Evolutionary conservation across 495 filamentous ascomycete species (phyloP), one percentile per base, ranked within the genome.

Genomic region (Penicillium paradoxum): DNA sequence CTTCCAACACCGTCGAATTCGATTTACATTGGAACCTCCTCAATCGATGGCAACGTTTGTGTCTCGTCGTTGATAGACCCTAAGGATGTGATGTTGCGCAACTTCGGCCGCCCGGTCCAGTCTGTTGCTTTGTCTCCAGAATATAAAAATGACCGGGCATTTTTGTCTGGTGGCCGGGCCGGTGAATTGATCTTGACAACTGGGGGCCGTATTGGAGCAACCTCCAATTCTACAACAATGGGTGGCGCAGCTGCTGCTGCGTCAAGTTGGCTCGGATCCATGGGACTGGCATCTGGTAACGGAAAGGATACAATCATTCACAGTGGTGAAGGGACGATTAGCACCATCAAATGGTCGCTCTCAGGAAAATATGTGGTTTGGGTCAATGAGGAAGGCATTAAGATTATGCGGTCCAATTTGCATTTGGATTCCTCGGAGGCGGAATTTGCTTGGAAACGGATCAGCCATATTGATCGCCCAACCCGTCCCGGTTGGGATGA

Each of bases 381-480:
- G 93, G 77, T 93, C 19, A 97, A 96, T 59, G 93, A 98, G 68
- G 85, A 92, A 59, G 93, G 93, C 1, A 91, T 96, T 62, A 96
- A 96, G 67, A 90, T 98, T 43, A 97, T 98, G 93, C 80, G 93
- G 39, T 89, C 88, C 4, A 91, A 91, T 62, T 67, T 96, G 21
- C 81, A 90, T 49, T 77, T 97, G 4, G 89, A 93, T 14, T 83
- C 76, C 32, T 79, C 79, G 6, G 88, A 95, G 54, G 68, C 77
- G 2, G 92, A 96, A 14, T 82, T 85, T 56, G 88, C 91, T 18
- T 98, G 93, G 93, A 97, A 93, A 66, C 81, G 93, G n/a, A 87
- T 98, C 54, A 90, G 88, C 24, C 93, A 97, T 63, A 86, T 92
- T 40, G 91, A 91, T 58, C 80, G 87, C 44, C 91, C 91, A 2